These are phyloP conservation scores for Amanita exitialis DNA, from an alignment of 768 basidiomycete species.

Conservation along the genomic window DNA sequence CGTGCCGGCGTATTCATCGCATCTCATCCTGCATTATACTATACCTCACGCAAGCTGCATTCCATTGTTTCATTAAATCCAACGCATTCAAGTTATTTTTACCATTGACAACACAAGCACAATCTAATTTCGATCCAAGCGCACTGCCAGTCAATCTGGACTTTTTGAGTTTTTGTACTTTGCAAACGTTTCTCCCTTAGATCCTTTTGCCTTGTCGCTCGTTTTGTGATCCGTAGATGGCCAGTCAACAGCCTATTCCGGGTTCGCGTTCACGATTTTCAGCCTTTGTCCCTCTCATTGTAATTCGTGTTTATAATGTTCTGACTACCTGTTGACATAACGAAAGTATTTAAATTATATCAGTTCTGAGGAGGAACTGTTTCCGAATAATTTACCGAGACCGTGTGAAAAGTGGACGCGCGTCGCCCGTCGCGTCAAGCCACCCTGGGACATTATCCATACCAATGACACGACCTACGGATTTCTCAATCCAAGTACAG, in stretches of 20 bases:
- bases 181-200: not conserved
- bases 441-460: not conserved
- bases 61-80: constrained; percentile 3
- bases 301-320: constrained; percentile 5
- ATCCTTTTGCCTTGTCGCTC: not conserved
- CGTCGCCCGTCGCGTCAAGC: constrained; percentile 27
- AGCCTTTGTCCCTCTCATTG: not conserved
- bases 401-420: constrained; percentile 37
- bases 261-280: not conserved
- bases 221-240: constrained; percentile 1
- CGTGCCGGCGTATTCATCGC: not conserved
- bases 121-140: constrained; percentile 2
- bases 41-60: constrained; percentile 2
- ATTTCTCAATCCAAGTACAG: constrained; percentile 50
- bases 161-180: not conserved
- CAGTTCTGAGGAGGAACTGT: too few species aligned
- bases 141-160: not conserved
- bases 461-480: constrained; percentile 49
- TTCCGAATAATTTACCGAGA: not conserved
- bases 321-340: constrained; percentile 1
- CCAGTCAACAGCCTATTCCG: not conserved
- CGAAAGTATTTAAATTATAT: not conserved
- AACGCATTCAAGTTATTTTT: not conserved
- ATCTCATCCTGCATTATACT: constrained; percentile 4
- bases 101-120: not conserved